Base-by-base conservation (phyloP, 208 protist genomes). In the Crithidia brevicula region DNA sequence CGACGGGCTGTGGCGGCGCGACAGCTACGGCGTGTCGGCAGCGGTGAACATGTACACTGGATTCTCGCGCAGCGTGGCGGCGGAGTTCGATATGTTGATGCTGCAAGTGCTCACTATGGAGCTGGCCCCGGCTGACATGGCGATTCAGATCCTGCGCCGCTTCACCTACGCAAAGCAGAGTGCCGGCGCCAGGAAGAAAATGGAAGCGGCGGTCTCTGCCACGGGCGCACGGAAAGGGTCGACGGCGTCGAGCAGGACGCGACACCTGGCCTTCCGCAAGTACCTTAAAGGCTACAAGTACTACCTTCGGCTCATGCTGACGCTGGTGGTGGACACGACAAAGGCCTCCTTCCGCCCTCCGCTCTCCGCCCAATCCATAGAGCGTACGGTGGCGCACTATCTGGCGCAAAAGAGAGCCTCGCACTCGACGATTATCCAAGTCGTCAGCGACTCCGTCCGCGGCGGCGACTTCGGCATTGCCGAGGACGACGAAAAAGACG, bases 231-330 rank as follows among this genome's bases (percentile, higher is more conserved):
- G 34, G 9, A 10, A 36, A 7, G 54, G 31, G 3, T 36, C 60
- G 0, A 30, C 25, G 23, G 46, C 18, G 4, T 11, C 45, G 16
- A 1, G 10, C 46, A 6, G 27, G 22, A 22, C 50, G 27, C 49
- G 36, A 15, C 61, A 22, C 22, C 36, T 15, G 16, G 25, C 31
- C 61, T 51, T 56, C 30, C 38, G 51, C 49, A 42, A 52, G 47
- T 67, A 52, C 33, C 30, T 69, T 18, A 58, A 64, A 11, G 70
- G 70, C 70, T 75, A 69, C 31, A 34, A n/a, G 36, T 33, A 69
- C 45, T 90, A 86, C 33, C 43, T 92, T 25, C 84, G 89, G 0
- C 79, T 89, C 47, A 61, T 92, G 50, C 56, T 95, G 22, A 95
- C 86, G 11, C 46, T 95, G 22, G 69, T 85, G 34, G 57, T 72